Conservation (phyloP, 306 rosid genomes). For the Prunus mume region DNA sequence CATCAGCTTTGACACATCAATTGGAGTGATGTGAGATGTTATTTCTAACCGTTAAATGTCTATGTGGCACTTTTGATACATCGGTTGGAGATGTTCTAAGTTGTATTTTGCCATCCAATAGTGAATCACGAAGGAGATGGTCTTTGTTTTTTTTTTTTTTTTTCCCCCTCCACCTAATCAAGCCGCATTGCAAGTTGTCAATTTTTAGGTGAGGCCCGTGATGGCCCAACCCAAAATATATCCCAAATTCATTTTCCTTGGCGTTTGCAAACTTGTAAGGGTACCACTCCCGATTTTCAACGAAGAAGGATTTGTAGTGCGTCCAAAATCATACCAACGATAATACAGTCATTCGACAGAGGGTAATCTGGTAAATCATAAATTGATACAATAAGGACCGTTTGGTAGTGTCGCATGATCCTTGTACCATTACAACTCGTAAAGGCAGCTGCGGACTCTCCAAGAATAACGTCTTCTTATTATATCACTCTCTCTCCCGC, state of each 20-base stretch:
- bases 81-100: too few relatives aligned
- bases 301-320: too few relatives aligned
- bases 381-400: background rate
- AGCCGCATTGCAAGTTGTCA: background rate
- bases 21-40: too few relatives aligned
- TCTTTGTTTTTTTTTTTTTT: too few relatives aligned
- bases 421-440: constrained; percentile 6
- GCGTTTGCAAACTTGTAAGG: background rate
- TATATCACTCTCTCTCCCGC: background rate
- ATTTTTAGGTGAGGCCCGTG: constrained; percentile 17
- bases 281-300: background rate
- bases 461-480: constrained; percentile 20
- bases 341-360: background rate
- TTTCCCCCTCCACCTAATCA: background rate
- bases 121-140: background rate
- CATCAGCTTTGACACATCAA: too few relatives aligned
- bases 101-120: background rate
- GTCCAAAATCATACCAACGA: background rate
- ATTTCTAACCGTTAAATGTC: too few relatives aligned
- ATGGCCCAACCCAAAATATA: background rate
- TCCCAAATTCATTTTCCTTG: background rate
- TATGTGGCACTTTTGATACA: too few relatives aligned
- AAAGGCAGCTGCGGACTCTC: constrained; percentile 23
- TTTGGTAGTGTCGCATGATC: constrained; percentile 26
- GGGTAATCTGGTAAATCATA: background rate